Conservation (phyloP, 768 basidiomycete species). For the Mycena haematopus region DNA sequence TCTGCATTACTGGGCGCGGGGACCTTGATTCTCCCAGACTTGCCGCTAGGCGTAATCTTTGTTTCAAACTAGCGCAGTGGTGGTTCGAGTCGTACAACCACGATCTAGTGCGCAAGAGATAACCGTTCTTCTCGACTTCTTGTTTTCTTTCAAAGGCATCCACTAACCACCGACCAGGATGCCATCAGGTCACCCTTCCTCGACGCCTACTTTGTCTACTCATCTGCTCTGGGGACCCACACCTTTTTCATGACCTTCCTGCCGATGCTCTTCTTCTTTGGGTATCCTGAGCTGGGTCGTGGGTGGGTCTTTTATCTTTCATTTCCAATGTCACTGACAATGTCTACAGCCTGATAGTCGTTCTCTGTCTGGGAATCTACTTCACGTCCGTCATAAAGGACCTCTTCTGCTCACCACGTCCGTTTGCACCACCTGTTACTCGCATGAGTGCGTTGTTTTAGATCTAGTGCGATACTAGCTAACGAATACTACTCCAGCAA, state of each 20-base stretch:
- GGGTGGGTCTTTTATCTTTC: slow-evolving; percentile 57
- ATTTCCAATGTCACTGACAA: slow-evolving; percentile 1
- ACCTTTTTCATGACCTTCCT: slow-evolving; percentile 94
- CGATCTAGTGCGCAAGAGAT: background rate
- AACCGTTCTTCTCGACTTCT: background rate
- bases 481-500: slow-evolving; percentile 49
- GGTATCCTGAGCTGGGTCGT: slow-evolving; percentile 69
- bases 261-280: slow-evolving; percentile 90
- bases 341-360: slow-evolving; percentile 61
- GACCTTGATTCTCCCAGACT: background rate
- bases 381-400: slow-evolving; percentile 89
- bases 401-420: slow-evolving; percentile 87
- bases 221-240: slow-evolving; percentile 81
- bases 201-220: slow-evolving; percentile 85
- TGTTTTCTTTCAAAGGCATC: background rate
- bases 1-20: background rate
- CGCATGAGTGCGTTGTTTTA: slow-evolving; percentile 69
- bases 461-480: background rate
- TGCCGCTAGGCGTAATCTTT: too few species aligned
- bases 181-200: slow-evolving; percentile 67
- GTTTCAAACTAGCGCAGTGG: too few species aligned
- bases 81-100: too few species aligned
- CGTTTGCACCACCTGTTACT: slow-evolving; percentile 90
- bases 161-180: slow-evolving; percentile 41
- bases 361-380: slow-evolving; percentile 84